Evolutionary conservation across 495 filamentous ascomycete species (phyloP).

Genomic region (Rhypophila decipiens): DNA sequence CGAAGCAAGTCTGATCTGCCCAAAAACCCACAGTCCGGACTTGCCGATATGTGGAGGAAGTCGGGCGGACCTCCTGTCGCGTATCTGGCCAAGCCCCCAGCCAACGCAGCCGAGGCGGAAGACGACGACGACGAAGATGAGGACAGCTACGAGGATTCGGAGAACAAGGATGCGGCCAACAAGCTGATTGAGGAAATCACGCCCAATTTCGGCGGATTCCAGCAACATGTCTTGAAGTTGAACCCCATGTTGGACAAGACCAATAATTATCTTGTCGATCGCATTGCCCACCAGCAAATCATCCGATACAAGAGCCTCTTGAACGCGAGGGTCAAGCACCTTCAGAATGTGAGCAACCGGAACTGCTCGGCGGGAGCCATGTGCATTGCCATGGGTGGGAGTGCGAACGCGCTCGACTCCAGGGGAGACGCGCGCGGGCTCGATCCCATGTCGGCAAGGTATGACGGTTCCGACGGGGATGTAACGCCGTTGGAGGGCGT

Average conservation of each 20-base stretch:
- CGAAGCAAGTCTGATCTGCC: conserved; percentile 74
- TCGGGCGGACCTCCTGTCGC: conserved; percentile 56
- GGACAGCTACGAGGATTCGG: conserved; percentile 44
- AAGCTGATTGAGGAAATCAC: conserved; percentile 50
- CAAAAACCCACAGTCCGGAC: conserved; percentile 30
- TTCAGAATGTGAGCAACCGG: conserved; percentile 42
- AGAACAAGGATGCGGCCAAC: conserved; percentile 39
- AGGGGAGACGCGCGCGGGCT: conserved; percentile 32
- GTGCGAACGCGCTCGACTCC: conserved; percentile 33
- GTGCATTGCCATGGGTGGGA: conserved; percentile 62
- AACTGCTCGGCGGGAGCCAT: conserved; percentile 55
- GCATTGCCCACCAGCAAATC: conserved; percentile 74
- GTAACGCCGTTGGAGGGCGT: conserved; percentile 58
- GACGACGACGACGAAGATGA: conserved; percentile 42
- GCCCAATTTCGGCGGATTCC: conserved; percentile 73
- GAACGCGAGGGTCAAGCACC: conserved; percentile 65
- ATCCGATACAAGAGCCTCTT: conserved; percentile 74
- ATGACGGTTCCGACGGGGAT: conserved; percentile 57
- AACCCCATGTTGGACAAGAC: conserved; percentile 49
- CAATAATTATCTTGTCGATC: conserved; percentile 65
- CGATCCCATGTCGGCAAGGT: conserved; percentile 34
- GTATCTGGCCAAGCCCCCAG: conserved; percentile 37
- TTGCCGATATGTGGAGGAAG: conserved; percentile 46
- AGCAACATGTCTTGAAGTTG: conserved; percentile 61
- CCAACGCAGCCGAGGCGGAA: conserved; percentile 15